phyloP scores from a whole-genome alignment of 2,329 filamentous ascomycete genomes.

The Teratosphaeria destructans region DNA sequence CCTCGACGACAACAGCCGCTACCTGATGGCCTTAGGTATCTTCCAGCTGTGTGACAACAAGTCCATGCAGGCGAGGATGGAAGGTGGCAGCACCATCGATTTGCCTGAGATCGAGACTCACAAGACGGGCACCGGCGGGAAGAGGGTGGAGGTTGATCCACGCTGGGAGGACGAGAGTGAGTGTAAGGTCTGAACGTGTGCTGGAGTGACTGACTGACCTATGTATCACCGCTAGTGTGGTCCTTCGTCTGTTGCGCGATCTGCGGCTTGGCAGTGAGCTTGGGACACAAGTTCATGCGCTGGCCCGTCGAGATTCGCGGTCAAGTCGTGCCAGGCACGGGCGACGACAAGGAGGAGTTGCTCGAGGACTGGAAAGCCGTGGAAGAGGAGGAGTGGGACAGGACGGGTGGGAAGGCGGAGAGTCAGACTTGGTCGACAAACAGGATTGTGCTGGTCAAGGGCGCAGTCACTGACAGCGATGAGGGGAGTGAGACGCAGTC shows the following conservation, averaged over 20 bases:
- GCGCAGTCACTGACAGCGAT: not conserved
- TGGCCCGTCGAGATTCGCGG: constrained; percentile 3
- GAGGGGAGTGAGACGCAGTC: not conserved
- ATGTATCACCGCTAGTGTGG: not conserved
- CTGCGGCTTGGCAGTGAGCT: not conserved
- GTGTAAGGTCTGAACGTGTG: not conserved
- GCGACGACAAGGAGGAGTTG: not conserved
- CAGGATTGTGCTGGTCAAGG: not conserved
- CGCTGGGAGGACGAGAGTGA: not conserved
- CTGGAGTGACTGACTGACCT: not conserved
- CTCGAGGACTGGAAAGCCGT: constrained; percentile 2
- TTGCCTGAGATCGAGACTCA: not conserved
- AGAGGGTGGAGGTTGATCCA: not conserved
- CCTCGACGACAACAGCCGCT: not conserved
- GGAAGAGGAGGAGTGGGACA: not conserved
- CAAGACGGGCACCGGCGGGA: not conserved
- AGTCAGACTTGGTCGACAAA: not conserved
- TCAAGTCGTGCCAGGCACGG: constrained; percentile 1
- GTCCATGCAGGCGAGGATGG: not conserved
- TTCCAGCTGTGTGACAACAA: not conserved
- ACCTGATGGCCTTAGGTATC: not conserved
- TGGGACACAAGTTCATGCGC: constrained; percentile 2
- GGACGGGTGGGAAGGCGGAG: not conserved
- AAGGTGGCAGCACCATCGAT: not conserved
- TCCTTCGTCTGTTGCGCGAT: not conserved